Base-by-base conservation (phyloP, 2,329 filamentous ascomycete genomes). In the Camptophora hylomeconis region DNA sequence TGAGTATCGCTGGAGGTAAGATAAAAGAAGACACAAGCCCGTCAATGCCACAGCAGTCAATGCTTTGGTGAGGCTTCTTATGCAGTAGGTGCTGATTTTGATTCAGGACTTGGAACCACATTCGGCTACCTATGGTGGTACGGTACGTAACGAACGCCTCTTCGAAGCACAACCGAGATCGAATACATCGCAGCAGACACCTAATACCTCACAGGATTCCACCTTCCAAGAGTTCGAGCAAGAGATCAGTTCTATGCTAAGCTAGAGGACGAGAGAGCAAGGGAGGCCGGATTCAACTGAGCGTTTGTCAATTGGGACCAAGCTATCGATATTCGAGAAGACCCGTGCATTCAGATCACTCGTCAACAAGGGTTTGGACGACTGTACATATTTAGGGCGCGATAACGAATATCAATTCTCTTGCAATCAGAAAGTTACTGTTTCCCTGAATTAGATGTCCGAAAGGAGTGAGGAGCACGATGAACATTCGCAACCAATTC, bases 91-190 rank as follows among this genome's bases (percentile, higher is more conserved):
- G n/a, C n/a, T n/a, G n/a, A n/a, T 25, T 16, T 11, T 19, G 22
- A 17, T 17, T 25, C 36, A 75, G 70, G 71, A 54, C 67, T 76
- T 51, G 71, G 72, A 47, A 63, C 66, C 42, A 60, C 69, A 43
- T 61, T 63, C 52, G 73, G 71, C 45, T 77, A 75, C 56, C 63
- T 67, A 50, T 78, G 66, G 62, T 77, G 72, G 73, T 77, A 77
- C 60, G 72, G 61, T 64, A 61, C 38, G 61, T 63, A 48, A 36
- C 38, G n/a, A 37, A 26, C 32, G 19, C 22, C n/a, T n/a, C n/a
- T n/a, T n/a, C 21, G 23, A n/a, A n/a, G n/a, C n/a, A n/a, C n/a
- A n/a, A n/a, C n/a, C n/a, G n/a, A n/a, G n/a, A n/a, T n/a, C n/a
- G n/a, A n/a, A n/a, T n/a, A n/a, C n/a, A n/a, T n/a, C n/a, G n/a